Conservation (phyloP, 2,329 filamentous ascomycete genomes). For the Trichoderma citrinoviride region DNA sequence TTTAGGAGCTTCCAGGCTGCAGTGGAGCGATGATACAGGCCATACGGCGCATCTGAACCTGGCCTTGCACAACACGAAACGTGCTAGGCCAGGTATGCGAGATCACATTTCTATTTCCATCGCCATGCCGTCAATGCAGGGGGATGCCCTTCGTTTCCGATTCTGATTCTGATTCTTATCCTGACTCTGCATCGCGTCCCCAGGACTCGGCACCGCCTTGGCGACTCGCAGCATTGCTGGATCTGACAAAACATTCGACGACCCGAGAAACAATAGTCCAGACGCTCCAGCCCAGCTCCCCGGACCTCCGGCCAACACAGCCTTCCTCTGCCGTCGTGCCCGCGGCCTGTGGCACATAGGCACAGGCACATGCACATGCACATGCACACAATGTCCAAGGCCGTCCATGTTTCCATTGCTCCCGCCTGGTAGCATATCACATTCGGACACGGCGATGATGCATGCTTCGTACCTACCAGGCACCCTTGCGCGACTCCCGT, state of each 20-base stretch:
- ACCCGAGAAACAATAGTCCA: neutral
- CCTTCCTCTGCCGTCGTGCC: neutral
- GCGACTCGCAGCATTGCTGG: neutral
- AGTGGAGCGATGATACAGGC: too few relatives aligned
- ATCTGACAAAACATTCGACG: neutral
- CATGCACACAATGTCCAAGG: neutral
- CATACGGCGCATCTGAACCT: neutral
- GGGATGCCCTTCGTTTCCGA: neutral
- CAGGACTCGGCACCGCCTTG: neutral
- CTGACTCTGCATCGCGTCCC: too few relatives aligned
- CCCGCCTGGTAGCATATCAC: too few relatives aligned
- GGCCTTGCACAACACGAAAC: constrained; percentile 1
- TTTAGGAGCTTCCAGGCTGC: neutral
- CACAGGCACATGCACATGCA: neutral
- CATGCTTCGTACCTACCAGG: neutral
- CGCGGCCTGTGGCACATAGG: constrained; percentile 18
- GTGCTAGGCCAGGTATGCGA: neutral
- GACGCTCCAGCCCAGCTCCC: neutral
- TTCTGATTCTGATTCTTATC: too few relatives aligned
- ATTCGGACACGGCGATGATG: neutral
- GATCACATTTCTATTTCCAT: neutral
- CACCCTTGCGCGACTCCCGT: constrained; percentile 4
- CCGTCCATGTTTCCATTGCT: neutral
- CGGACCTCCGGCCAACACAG: constrained; percentile 7
- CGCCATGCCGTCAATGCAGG: neutral